Evolutionary conservation across 768 basidiomycete species (phyloP).

Genomic region (Hysterangium stoloniferum): DNA sequence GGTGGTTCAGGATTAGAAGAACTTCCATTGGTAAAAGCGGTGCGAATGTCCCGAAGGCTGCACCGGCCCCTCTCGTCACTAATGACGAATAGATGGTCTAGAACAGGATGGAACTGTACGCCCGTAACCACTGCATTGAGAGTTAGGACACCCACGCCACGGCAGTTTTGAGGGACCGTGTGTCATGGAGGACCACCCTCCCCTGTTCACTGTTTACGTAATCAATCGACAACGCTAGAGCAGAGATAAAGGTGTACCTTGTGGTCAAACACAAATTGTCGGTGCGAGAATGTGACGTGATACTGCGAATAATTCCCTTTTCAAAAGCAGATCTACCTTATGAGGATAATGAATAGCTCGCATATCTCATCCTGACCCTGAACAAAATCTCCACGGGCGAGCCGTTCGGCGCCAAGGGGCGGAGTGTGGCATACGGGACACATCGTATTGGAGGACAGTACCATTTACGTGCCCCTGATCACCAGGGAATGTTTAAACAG

Average conservation of each 20-base stretch:
- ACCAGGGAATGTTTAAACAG: neutral
- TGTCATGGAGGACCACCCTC: constrained; percentile 53
- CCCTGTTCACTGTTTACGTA: constrained; percentile 60
- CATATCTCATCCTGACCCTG: constrained; percentile 18
- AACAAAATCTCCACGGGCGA: constrained; percentile 24
- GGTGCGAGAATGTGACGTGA: constrained; percentile 57
- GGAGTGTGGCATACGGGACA: constrained; percentile 24
- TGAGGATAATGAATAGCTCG: constrained; percentile 17
- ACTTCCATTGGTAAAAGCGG: constrained; percentile 56
- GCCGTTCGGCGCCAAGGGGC: constrained; percentile 21
- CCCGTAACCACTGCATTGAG: constrained; percentile 51
- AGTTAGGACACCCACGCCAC: constrained; percentile 37
- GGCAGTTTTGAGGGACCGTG: constrained; percentile 31
- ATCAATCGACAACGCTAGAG: neutral
- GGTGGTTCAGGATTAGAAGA: constrained; percentile 26
- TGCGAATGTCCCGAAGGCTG: constrained; percentile 60
- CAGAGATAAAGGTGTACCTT: constrained; percentile 33
- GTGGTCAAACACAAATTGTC: constrained; percentile 65
- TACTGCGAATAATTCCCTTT: constrained; percentile 57
- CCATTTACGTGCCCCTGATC: constrained; percentile 49
- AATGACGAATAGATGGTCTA: constrained; percentile 63
- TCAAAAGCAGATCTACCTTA: constrained; percentile 14
- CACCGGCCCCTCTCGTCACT: constrained; percentile 53
- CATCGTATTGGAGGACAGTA: constrained; percentile 46
- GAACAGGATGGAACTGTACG: constrained; percentile 57